A percentile compares a stretch with the other conserved stretches of the same genome.
phyloP scores from a whole-genome alignment of 805 yeast genomes.

The Kodamaea kakaduensis region DNA sequence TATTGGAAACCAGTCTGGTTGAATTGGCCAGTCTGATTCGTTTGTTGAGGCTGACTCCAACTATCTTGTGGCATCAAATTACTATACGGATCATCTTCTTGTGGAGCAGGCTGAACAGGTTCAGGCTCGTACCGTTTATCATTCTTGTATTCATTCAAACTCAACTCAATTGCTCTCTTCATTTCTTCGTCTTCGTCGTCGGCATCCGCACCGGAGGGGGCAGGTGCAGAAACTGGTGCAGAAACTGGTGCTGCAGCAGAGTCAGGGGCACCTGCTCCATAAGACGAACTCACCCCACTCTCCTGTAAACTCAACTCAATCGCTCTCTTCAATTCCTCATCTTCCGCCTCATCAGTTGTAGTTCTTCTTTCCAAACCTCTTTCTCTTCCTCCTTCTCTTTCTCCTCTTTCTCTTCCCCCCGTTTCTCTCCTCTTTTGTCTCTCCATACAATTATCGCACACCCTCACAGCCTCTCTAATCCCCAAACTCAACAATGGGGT shows the following conservation, averaged over 20 bases:
- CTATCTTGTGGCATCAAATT: conserved; percentile 22
- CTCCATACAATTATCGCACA: conserved; percentile 84
- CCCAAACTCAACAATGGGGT: conserved; percentile 80
- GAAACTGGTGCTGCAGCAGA: conserved; percentile 1
- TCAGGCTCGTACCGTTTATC: conserved; percentile 20
- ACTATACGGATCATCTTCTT: conserved; percentile 27
- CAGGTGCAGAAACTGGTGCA: conserved; percentile 10
- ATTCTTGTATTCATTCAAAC: conserved; percentile 66
- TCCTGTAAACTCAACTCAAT: conserved; percentile 76
- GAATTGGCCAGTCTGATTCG: too few relatives aligned
- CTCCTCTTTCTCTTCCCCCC: neutral
- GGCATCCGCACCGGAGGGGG: conserved; percentile 18
- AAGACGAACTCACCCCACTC: conserved; percentile 15
- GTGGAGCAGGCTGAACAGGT: conserved; percentile 10
- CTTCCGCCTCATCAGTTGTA: conserved; percentile 46
- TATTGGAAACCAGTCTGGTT: too few relatives aligned
- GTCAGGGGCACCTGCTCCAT: conserved; percentile 10
- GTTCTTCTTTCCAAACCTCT: conserved; percentile 7
- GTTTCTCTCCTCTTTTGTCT: conserved; percentile 38
- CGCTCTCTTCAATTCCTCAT: conserved; percentile 73
- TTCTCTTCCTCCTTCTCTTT: too few relatives aligned
- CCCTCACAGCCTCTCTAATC: conserved; percentile 83
- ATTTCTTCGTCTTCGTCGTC: conserved; percentile 80
- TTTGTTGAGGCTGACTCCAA: too few relatives aligned
- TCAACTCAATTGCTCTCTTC: conserved; percentile 92